These are phyloP conservation scores for Spizellomyces sp. DNA, from an alignment of 192 early-diverging fungal genomes.

Conservation along the genomic window DNA sequence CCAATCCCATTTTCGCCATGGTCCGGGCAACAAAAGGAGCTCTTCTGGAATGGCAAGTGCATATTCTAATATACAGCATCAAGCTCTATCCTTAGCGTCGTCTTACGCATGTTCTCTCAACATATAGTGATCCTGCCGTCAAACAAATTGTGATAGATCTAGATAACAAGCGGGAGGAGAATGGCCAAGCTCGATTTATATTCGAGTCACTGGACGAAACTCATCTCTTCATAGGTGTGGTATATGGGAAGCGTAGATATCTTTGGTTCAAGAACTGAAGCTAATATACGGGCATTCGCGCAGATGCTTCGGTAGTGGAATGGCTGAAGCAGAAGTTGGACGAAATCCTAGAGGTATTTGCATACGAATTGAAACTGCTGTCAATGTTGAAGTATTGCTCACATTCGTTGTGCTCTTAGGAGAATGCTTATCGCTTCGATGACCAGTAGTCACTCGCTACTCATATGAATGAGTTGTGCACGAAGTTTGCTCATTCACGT, in stretches of 20 bases:
- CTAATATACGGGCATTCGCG: not conserved
- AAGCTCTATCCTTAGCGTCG: not conserved
- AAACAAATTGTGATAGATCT: slow-evolving; percentile 31
- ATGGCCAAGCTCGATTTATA: slow-evolving; percentile 16
- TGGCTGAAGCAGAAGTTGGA: slow-evolving; percentile 18
- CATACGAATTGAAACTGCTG: too few species aligned
- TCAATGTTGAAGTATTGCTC: too few species aligned
- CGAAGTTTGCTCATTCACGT: too few species aligned
- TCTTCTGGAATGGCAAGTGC: slow-evolving; percentile 20
- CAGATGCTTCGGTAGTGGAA: slow-evolving; percentile 6
- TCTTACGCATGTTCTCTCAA: not conserved
- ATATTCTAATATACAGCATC: not conserved
- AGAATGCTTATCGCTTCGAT: slow-evolving; percentile 1
- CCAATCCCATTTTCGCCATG: not conserved
- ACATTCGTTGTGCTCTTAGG: too few species aligned
- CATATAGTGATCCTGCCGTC: slow-evolving; percentile 27
- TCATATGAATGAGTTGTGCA: too few species aligned
- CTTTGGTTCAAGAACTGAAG: not conserved
- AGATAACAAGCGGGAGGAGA: slow-evolving; percentile 22
- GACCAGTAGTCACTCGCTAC: not conserved
- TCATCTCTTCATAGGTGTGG: slow-evolving; percentile 27
- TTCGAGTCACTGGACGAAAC: slow-evolving; percentile 28
- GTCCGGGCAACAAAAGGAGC: slow-evolving; percentile 15
- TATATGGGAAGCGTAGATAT: not conserved
- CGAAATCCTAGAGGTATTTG: slow-evolving; percentile 24